Evolutionary conservation across 208 protist species (phyloP).

Genomic region (Herpetomonas samuelpessoai): DNA sequence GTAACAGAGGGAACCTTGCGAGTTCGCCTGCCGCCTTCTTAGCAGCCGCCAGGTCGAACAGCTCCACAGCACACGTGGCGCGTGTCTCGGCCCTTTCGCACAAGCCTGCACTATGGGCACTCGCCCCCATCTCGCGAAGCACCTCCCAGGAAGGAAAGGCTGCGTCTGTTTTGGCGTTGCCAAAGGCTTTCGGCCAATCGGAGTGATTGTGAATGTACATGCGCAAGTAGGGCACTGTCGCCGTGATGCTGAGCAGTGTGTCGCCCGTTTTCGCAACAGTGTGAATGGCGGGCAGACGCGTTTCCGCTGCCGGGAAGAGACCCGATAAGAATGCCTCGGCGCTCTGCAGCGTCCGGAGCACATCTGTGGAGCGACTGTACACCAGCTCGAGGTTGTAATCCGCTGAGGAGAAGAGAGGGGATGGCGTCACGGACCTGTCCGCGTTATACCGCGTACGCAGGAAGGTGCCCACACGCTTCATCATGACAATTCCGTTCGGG

Average conservation of each 20-base stretch:
- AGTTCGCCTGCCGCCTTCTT: slow-evolving; percentile 10
- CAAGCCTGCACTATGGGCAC: slow-evolving; percentile 17
- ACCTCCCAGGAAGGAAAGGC: slow-evolving; percentile 18
- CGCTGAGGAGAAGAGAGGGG: slow-evolving; percentile 22
- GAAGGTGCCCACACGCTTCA: slow-evolving; percentile 38
- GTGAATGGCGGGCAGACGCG: slow-evolving; percentile 52
- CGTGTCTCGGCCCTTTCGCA: slow-evolving; percentile 12
- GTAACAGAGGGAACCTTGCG: slow-evolving; percentile 13
- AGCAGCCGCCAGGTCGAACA: slow-evolving; percentile 19
- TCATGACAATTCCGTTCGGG: slow-evolving; percentile 30
- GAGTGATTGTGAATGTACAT: slow-evolving; percentile 18
- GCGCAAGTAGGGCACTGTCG: slow-evolving; percentile 14
- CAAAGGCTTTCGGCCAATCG: slow-evolving; percentile 24
- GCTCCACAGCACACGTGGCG: slow-evolving; percentile 10
- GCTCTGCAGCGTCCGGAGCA: slow-evolving; percentile 58
- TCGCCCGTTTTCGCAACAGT: slow-evolving; percentile 22
- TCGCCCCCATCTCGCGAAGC: slow-evolving; percentile 13
- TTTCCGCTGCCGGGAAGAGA: slow-evolving; percentile 25
- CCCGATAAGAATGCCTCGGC: slow-evolving; percentile 35
- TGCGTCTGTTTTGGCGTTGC: slow-evolving; percentile 32
- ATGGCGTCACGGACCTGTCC: slow-evolving; percentile 20
- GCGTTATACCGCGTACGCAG: slow-evolving; percentile 36
- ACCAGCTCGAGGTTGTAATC: slow-evolving; percentile 46
- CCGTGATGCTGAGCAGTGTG: slow-evolving; percentile 15
- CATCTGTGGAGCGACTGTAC: slow-evolving; percentile 56